These are phyloP conservation scores for Echeveria elegans DNA, from an alignment of 164 flowering plant species.

Conservation along the genomic window DNA sequence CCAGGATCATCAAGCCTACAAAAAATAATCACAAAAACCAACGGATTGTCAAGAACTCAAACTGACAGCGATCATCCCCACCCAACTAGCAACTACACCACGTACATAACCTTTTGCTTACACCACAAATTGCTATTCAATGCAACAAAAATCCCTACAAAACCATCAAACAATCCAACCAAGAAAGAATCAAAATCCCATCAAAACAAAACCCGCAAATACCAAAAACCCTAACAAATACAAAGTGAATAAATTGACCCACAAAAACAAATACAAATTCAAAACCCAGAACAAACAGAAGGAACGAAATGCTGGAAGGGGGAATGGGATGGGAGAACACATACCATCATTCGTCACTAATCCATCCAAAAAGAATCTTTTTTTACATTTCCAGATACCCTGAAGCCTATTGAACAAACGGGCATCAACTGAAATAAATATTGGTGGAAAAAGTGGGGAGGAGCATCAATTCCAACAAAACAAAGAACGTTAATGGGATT, in stretches of 20 bases:
- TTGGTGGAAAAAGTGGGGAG: background rate
- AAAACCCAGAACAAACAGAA: background rate
- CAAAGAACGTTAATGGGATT: background rate
- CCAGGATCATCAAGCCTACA: background rate
- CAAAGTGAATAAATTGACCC: background rate
- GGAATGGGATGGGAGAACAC: background rate
- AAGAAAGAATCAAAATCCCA: background rate
- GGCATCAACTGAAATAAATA: background rate
- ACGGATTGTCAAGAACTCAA: background rate
- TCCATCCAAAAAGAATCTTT: background rate
- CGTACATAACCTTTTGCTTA: too few relatives aligned
- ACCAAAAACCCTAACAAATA: slow-evolving; percentile 1
- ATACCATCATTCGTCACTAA: background rate
- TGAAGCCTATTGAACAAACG: too few relatives aligned
- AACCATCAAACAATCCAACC: background rate
- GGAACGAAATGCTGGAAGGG: background rate
- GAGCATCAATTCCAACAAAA: slow-evolving; percentile 5
- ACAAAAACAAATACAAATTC: background rate
- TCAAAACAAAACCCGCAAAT: background rate
- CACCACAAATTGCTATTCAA: background rate
- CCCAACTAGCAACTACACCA: too few relatives aligned
- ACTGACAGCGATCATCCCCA: background rate
- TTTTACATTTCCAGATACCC: background rate
- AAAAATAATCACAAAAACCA: background rate
- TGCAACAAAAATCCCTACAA: background rate